Conservation (phyloP, 768 basidiomycete species). For the Zangia roseola region DNA sequence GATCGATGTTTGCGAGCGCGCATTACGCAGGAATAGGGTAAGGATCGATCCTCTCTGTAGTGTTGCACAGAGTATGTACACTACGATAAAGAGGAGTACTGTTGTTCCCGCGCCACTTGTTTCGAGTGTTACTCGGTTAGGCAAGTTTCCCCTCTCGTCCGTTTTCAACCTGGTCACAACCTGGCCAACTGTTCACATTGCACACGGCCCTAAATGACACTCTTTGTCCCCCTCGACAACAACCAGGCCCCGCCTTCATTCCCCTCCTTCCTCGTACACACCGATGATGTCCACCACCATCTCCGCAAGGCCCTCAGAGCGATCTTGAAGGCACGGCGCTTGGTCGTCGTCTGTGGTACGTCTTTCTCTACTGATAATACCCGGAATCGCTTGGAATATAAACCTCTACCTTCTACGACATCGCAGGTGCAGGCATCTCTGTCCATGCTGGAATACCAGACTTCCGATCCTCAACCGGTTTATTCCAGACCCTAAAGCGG, state of each 20-base stretch:
- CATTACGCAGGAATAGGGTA: too few relatives aligned
- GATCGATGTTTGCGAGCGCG: constrained; percentile 22
- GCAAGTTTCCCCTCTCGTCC: constrained; percentile 15
- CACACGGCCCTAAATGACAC: constrained; percentile 49
- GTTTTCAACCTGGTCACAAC: constrained; percentile 24
- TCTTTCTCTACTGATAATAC: constrained; percentile 21
- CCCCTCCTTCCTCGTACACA: constrained; percentile 54
- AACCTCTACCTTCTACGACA: not conserved
- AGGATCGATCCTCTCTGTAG: too few relatives aligned
- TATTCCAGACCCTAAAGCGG: constrained; percentile 75
- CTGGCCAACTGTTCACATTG: constrained; percentile 24
- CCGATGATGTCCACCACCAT: constrained; percentile 47
- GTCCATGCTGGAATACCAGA: constrained; percentile 88
- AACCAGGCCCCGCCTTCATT: constrained; percentile 44
- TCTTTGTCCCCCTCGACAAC: constrained; percentile 60
- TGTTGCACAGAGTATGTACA: too few relatives aligned
- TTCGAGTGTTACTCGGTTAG: constrained; percentile 10
- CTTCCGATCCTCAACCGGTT: constrained; percentile 77
- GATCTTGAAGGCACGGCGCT: constrained; percentile 74
- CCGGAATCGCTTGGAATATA: constrained; percentile 7
- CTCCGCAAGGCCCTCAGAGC: constrained; percentile 57
- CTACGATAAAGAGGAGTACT: constrained; percentile 14
- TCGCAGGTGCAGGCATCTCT: constrained; percentile 81
- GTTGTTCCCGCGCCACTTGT: constrained; percentile 32
- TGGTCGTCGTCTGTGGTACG: constrained; percentile 87